Conservation (phyloP, 768 basidiomycete genomes). For the Russula ochroleuca region DNA sequence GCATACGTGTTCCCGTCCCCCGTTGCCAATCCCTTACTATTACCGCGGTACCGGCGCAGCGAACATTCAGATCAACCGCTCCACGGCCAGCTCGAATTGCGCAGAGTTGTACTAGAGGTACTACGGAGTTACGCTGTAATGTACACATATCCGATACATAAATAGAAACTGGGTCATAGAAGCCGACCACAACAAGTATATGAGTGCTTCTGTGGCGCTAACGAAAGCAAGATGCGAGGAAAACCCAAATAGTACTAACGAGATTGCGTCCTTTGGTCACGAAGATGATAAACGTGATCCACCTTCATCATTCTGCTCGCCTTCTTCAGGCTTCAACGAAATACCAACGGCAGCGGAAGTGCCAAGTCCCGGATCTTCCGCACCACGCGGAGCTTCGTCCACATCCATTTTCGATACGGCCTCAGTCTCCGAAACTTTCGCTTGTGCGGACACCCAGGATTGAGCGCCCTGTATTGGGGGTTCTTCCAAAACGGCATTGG, state of each 20-base stretch:
- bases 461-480: not conserved
- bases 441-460: not conserved
- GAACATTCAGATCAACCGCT: not conserved
- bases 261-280: not conserved
- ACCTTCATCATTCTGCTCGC: conserved; percentile 21
- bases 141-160: conserved; percentile 23
- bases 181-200: not conserved
- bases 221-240: not conserved
- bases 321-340: conserved; percentile 16
- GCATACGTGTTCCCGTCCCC: too few relatives aligned
- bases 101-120: not conserved
- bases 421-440: conserved; percentile 9
- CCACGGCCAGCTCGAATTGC: not conserved
- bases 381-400: conserved; percentile 4
- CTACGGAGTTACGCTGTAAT: conserved; percentile 10
- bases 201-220: not conserved
- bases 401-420: not conserved
- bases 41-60: too few relatives aligned
- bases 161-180: conserved; percentile 1
- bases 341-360: not conserved
- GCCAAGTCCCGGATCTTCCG: not conserved
- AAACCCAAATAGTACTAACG: not conserved
- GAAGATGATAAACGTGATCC: conserved; percentile 11
- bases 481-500: conserved; percentile 8
- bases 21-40: not conserved